Percentiles rank a stretch among this genome's conserved stretches.
phyloP scores from a whole-genome alignment of 441 rosid species.

The Populus hybrid region DNA sequence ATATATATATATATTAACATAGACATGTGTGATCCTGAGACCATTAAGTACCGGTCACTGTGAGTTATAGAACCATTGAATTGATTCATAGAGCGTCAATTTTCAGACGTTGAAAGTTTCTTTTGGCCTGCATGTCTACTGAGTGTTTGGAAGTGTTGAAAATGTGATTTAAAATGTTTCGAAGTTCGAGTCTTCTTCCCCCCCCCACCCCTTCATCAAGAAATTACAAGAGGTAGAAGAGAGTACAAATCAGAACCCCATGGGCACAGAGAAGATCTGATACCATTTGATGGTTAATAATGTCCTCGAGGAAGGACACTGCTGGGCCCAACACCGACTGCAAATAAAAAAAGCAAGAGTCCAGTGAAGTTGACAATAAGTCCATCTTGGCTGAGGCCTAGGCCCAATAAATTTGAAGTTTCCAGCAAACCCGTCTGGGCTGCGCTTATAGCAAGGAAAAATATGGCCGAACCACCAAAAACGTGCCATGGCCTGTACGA shows the following conservation, averaged over 20 bases:
- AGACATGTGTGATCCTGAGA: too few relatives aligned
- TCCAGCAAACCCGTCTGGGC: conserved; percentile 42
- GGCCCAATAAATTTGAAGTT: not conserved
- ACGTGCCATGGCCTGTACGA: conserved; percentile 49
- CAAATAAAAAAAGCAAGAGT: conserved; percentile 39
- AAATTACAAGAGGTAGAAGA: not conserved
- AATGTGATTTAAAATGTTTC: too few relatives aligned
- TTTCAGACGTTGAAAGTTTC: too few relatives aligned
- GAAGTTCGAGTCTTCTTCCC: too few relatives aligned
- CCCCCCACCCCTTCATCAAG: not conserved
- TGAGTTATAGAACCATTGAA: too few relatives aligned
- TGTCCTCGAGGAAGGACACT: conserved; percentile 29
- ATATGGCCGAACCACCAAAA: conserved; percentile 39
- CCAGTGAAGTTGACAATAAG: conserved; percentile 48
- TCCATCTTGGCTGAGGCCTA: too few relatives aligned
- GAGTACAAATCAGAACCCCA: too few relatives aligned
- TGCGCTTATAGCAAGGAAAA: conserved; percentile 40
- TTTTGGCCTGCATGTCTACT: too few relatives aligned
- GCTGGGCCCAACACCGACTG: conserved; percentile 40
- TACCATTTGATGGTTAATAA: not conserved
- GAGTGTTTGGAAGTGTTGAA: too few relatives aligned
- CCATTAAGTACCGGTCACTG: too few relatives aligned
- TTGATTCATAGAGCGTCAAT: too few relatives aligned
- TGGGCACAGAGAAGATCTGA: not conserved
- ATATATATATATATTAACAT: too few relatives aligned